Percentiles rank a stretch among this genome's conserved stretches.
These are phyloP conservation scores for Flammula alnicola DNA, from an alignment of 1,284 basidiomycete species.

Conservation along the genomic window DNA sequence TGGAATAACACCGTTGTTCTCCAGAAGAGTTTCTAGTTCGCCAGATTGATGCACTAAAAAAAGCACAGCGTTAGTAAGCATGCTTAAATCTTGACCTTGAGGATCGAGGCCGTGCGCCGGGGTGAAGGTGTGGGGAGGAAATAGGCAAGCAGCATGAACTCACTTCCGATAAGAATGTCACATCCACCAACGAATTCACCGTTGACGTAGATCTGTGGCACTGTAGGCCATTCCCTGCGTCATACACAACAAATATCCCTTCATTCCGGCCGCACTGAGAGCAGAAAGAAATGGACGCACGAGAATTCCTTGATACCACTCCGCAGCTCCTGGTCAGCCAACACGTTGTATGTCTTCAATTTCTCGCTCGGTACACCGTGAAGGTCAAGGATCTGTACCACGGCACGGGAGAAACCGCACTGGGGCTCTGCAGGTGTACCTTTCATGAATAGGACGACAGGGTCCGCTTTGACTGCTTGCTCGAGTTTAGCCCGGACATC, in stretches of 20 bases:
- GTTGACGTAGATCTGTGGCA: conserved; percentile 94
- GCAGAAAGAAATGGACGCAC: conserved; percentile 51
- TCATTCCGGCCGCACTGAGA: background rate
- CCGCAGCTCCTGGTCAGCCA: conserved; percentile 86
- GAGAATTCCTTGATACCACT: conserved; percentile 94
- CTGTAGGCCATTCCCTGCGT: conserved; percentile 93
- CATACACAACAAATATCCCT: conserved; percentile 2
- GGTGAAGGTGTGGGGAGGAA: background rate
- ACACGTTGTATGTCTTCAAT: conserved; percentile 87
- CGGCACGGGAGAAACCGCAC: conserved; percentile 96
- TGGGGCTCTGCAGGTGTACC: conserved; percentile 86
- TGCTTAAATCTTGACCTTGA: background rate
- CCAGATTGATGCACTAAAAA: conserved; percentile 92
- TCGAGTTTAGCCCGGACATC: conserved; percentile 48
- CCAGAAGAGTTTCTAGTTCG: conserved; percentile 88
- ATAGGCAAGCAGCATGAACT: conserved; percentile 40
- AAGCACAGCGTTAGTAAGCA: conserved; percentile 7
- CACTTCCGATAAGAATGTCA: conserved; percentile 92
- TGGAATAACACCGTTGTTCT: conserved; percentile 72
- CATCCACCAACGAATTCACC: conserved; percentile 98
- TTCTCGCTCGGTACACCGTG: conserved; percentile 84
- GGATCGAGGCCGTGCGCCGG: too few relatives aligned
- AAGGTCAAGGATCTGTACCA: conserved; percentile 88
- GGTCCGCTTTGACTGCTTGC: conserved; percentile 69
- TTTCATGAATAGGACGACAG: conserved; percentile 95